phyloP scores from a whole-genome alignment of 2,329 filamentous ascomycete species.

The Microcyclospora tardicrescens region DNA sequence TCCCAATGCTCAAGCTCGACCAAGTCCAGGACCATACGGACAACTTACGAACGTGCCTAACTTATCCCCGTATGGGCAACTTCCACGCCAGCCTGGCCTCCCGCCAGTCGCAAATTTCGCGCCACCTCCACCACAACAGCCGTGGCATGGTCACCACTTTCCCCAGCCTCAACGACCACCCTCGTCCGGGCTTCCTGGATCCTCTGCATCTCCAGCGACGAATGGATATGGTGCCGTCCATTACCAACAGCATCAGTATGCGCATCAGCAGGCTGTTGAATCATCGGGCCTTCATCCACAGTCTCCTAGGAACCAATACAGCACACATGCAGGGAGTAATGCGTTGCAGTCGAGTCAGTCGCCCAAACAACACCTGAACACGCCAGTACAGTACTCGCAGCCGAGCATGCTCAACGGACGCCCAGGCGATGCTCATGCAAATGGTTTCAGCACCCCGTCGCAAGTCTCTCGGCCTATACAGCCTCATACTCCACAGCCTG shows the following conservation, averaged over 20 bases:
- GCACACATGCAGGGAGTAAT: too few species aligned
- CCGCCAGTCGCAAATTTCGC: slow-evolving; percentile 19
- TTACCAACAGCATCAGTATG: slow-evolving; percentile 20
- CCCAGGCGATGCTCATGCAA: slow-evolving; percentile 2
- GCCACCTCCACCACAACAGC: slow-evolving; percentile 16
- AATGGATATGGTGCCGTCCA: slow-evolving; percentile 14
- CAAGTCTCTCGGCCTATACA: neutral
- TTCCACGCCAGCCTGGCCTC: slow-evolving; percentile 26
- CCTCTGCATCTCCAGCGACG: slow-evolving; percentile 7
- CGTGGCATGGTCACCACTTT: slow-evolving; percentile 16
- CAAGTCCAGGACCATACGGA: slow-evolving; percentile 10
- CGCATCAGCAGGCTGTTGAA: slow-evolving; percentile 21
- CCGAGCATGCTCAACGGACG: slow-evolving; percentile 5
- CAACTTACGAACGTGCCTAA: slow-evolving; percentile 28
- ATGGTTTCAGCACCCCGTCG: slow-evolving; percentile 3
- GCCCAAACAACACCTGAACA: slow-evolving; percentile 1
- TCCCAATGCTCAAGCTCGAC: slow-evolving; percentile 5
- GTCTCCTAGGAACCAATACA: too few species aligned
- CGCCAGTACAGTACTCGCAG: neutral
- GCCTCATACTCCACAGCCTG: slow-evolving; percentile 4
- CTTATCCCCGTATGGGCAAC: slow-evolving; percentile 31
- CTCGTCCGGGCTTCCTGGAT: slow-evolving; percentile 10
- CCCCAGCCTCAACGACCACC: slow-evolving; percentile 11
- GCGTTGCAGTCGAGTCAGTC: too few species aligned
- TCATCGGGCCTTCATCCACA: slow-evolving; percentile 13